Evolutionary conservation across 345 rosid species (phyloP).

Genomic region (Stellera chamaejasme): DNA sequence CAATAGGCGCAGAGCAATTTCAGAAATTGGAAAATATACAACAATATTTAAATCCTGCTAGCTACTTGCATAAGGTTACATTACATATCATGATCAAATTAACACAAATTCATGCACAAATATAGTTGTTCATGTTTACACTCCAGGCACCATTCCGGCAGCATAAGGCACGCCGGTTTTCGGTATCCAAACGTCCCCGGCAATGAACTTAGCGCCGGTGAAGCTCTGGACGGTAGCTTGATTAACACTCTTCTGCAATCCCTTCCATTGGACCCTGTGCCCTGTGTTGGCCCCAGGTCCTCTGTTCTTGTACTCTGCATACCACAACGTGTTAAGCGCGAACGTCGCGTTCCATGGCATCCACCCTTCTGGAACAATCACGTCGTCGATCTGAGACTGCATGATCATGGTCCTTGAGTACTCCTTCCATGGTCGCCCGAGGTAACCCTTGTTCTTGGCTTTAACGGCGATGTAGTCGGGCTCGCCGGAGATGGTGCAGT

Average conservation of each 20-base stretch:
- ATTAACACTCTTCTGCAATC: slow-evolving; percentile 25
- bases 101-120: too few relatives aligned
- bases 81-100: too few relatives aligned
- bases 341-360: slow-evolving; percentile 33
- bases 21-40: too few relatives aligned
- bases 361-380: slow-evolving; percentile 66
- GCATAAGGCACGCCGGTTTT: slow-evolving; percentile 41
- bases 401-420: slow-evolving; percentile 53
- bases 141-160: slow-evolving; percentile 21
- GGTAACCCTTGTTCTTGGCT: slow-evolving; percentile 33
- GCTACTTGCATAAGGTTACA: too few relatives aligned
- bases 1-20: too few relatives aligned
- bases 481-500: slow-evolving; percentile 47
- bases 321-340: slow-evolving; percentile 46
- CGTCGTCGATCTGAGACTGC: slow-evolving; percentile 39
- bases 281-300: slow-evolving; percentile 50
- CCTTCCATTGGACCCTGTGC: slow-evolving; percentile 49
- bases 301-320: slow-evolving; percentile 43
- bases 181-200: slow-evolving; percentile 40
- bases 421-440: slow-evolving; percentile 69
- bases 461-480: slow-evolving; percentile 28
- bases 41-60: too few relatives aligned
- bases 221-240: slow-evolving; percentile 18
- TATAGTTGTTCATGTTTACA: background rate
- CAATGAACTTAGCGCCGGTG: slow-evolving; percentile 28